Base-by-base conservation (phyloP, 2,329 filamentous ascomycete species). In the Rhynchosporium graminicola region DNA sequence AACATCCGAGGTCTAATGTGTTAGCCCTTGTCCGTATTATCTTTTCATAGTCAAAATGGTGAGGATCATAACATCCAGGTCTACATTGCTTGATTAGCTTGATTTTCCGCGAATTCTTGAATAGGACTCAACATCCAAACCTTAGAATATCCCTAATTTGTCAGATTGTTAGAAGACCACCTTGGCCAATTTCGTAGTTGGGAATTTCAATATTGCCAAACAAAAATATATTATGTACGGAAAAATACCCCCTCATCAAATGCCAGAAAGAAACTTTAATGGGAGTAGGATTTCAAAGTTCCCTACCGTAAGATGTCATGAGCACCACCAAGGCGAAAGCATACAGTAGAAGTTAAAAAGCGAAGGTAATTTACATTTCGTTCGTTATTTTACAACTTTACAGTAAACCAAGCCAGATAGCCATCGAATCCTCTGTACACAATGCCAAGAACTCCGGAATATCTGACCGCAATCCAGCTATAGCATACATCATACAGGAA, bases 61-160 rank as follows among this genome's bases (percentile, higher is more conserved):
- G 47, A 50, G 47, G 47, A 50, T 50, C 47, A 33, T 12, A 50
- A 50, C 47, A 50, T 50, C 47, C 47, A 43, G 42, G 15, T n/a
- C 33, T 20, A 20, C 28, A 9, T 50, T n/a, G 1, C 4, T 33
- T 28, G 15, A 9, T 12, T 12, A 20, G 20, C 20, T 20, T 20
- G 1, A 20, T 20, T 20, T 20, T 20, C 20, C 20, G 20, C 20
- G 20, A 1, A 20, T 20, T 20, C 20, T 20, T 20, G 20, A 20
- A 20, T 20, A 1, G 48, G 36, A 26, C 63, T 67, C 67, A 70
- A 68, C 65, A 64, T 61, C 57, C 43, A 52, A 50, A n/a, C 28
- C 5, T 20, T 2, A n/a, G 31, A 51, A 51, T 33, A 20, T 51
- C 46, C 46, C 26, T 20, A 48, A 4, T 20, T 20, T 20, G 20